These are phyloP conservation scores for Trichoderma sp. DNA, from an alignment of 2,329 filamentous ascomycete species.

Conservation along the genomic window DNA sequence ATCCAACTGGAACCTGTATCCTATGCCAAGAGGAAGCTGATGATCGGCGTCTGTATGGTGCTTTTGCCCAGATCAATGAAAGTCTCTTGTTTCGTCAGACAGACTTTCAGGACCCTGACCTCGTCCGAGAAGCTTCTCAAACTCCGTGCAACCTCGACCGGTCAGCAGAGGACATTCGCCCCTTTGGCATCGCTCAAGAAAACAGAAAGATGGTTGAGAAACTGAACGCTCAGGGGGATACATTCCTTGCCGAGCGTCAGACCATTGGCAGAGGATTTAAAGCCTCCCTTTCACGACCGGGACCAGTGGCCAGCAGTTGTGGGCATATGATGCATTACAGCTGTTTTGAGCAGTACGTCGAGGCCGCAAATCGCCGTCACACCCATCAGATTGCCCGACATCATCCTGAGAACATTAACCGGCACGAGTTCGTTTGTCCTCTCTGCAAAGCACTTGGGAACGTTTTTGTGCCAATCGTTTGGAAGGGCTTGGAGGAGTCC, in stretches of 20 bases:
- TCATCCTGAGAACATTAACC: slow-evolving; percentile 79
- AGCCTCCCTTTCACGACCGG: slow-evolving; percentile 64
- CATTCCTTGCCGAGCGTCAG: slow-evolving; percentile 74
- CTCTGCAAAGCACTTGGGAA: slow-evolving; percentile 97
- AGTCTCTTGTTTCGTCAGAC: slow-evolving; percentile 88
- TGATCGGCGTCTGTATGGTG: slow-evolving; percentile 85
- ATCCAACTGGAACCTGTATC: slow-evolving; percentile 90
- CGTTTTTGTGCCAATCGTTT: slow-evolving; percentile 90
- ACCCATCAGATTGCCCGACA: slow-evolving; percentile 91
- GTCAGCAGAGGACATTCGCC: slow-evolving; percentile 79
- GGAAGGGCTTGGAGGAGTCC: slow-evolving; percentile 87
- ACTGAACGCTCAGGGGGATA: slow-evolving; percentile 71
- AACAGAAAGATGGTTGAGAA: slow-evolving; percentile 80
- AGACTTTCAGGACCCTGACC: slow-evolving; percentile 77
- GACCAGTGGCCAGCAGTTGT: slow-evolving; percentile 86
- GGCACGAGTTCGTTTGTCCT: slow-evolving; percentile 93
- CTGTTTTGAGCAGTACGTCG: slow-evolving; percentile 91
- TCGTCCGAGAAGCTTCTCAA: slow-evolving; percentile 78
- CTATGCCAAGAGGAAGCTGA: slow-evolving; percentile 95
- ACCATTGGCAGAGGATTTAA: slow-evolving; percentile 89
- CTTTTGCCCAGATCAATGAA: slow-evolving; percentile 86
- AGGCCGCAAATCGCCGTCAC: slow-evolving; percentile 82
- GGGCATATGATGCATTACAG: slow-evolving; percentile 98
- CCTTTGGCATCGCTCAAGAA: slow-evolving; percentile 87
- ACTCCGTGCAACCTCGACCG: slow-evolving; percentile 83